A percentile compares a stretch with the other conserved stretches of the same genome.
phyloP scores from a whole-genome alignment of 352 stramenopile species.

The Albugo candida region DNA sequence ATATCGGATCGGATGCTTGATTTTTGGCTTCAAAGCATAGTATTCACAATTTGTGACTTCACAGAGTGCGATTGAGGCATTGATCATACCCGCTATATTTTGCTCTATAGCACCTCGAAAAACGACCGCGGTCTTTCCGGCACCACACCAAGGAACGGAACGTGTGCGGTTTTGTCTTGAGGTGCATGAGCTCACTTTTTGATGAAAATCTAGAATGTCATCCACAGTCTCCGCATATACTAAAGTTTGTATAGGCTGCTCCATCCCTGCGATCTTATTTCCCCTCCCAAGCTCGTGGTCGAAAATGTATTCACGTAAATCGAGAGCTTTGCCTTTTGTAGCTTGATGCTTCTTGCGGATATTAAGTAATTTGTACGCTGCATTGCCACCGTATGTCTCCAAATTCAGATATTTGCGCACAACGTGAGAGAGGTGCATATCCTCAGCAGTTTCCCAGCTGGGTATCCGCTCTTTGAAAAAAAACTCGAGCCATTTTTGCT shows the following conservation, averaged over 20 bases:
- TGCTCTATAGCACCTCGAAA: constrained; percentile 30
- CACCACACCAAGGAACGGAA: constrained; percentile 14
- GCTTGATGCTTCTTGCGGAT: constrained; percentile 17
- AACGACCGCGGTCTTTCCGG: constrained; percentile 26
- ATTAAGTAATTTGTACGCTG: constrained; percentile 18
- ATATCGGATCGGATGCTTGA: constrained; percentile 22
- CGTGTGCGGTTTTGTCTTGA: no score
- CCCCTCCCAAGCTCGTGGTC: constrained; percentile 33
- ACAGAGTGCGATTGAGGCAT: constrained; percentile 21
- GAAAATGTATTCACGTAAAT: constrained; percentile 35
- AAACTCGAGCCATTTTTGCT: constrained; percentile 42
- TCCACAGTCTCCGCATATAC: constrained; percentile 27
- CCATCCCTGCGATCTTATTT: constrained; percentile 32
- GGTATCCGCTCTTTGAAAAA: constrained; percentile 33
- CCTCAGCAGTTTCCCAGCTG: constrained; percentile 27
- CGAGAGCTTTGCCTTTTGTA: constrained; percentile 22
- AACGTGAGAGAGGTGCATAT: constrained; percentile 43
- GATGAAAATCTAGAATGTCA: constrained; percentile 22
- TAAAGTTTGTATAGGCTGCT: constrained; percentile 23
- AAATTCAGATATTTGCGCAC: constrained; percentile 46
- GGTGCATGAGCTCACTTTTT: constrained; percentile 17
- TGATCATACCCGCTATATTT: constrained; percentile 19
- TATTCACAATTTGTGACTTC: constrained; percentile 23
- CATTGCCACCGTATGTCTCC: constrained; percentile 32
- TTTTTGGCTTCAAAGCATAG: constrained; percentile 29